Base-by-base conservation (phyloP, 306 rosid genomes). In the Notholithocarpus densiflorus region DNA sequence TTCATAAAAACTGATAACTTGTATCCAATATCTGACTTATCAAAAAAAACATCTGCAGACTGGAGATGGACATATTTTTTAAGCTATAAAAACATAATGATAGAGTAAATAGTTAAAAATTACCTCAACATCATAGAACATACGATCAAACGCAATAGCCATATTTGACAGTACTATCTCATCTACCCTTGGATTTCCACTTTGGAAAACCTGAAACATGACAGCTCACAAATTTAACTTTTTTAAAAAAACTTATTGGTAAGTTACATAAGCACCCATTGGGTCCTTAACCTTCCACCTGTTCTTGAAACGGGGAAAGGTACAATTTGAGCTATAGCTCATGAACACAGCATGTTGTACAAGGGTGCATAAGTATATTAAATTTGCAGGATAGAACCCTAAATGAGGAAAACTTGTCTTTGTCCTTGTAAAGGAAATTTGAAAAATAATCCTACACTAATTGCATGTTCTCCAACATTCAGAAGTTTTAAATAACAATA, bases 51-150 rank as follows among this genome's bases (percentile, higher is more conserved):
- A 40, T 2, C 11, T 75, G 37, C 56, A 82, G 56, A 73, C 68
- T 75, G 77, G 21, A 72, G 10, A 5, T 65, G 73, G 64, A 77
- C 70, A 72, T 73, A 71, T 20, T 64, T 73, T 14, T 78, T 21
- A 86, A 76, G 61, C 54, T 71, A 77, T 3, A 54, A 80, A 34
- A 65, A 81, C 54, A 57, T 70, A 56, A 68, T 23, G 24, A 66
- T 27, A 69, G 23, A 29, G 26, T 20, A 51, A 23, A 75, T 65
- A 75, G 75, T 48, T 53, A 68, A 80, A 57, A 57, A 78, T 75
- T 89, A 94, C 99, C 93, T 83, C 90, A 74, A 96, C 97, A 87
- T 96, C 99, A 88, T 87, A 84, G 84, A 85, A 81, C 74, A 91
- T 45, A 37, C 96, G 97, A 89, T 96, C 99, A 60, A 96, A 73